phyloP scores from a whole-genome alignment of 805 yeast species.

The Lipomyces orientalis region DNA sequence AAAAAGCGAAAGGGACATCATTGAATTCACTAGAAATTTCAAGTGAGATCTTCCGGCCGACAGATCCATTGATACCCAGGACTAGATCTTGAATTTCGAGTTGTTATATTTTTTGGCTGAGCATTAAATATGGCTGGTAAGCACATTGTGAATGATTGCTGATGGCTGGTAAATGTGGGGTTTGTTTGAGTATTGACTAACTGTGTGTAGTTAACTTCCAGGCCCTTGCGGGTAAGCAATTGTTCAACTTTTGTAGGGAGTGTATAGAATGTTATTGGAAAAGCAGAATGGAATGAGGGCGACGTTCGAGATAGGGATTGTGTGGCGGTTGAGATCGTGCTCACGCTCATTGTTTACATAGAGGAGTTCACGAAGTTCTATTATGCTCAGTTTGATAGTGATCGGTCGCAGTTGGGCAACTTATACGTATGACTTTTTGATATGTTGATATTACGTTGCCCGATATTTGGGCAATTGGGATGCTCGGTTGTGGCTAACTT shows the following conservation, averaged over 20 bases:
- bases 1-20: background rate
- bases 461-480: background rate
- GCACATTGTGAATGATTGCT: background rate
- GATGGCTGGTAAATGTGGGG: background rate
- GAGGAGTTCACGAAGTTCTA: constrained; percentile 92
- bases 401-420: constrained; percentile 89
- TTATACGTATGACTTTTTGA: constrained; percentile 60
- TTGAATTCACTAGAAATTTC: background rate
- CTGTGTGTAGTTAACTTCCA: constrained; percentile 39
- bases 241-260: background rate
- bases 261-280: background rate
- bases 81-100: background rate
- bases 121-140: constrained; percentile 9
- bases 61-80: background rate
- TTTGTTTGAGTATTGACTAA: background rate
- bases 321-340: constrained; percentile 12
- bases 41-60: background rate
- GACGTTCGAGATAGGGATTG: background rate
- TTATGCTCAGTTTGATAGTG: constrained; percentile 92
- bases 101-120: background rate
- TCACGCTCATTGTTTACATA: background rate
- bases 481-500: background rate
- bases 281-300: background rate
- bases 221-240: constrained; percentile 39
- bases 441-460: background rate